Evolutionary conservation across 2,329 filamentous ascomycete species (phyloP).

Genomic region (Neophaeococcomyces aloes): DNA sequence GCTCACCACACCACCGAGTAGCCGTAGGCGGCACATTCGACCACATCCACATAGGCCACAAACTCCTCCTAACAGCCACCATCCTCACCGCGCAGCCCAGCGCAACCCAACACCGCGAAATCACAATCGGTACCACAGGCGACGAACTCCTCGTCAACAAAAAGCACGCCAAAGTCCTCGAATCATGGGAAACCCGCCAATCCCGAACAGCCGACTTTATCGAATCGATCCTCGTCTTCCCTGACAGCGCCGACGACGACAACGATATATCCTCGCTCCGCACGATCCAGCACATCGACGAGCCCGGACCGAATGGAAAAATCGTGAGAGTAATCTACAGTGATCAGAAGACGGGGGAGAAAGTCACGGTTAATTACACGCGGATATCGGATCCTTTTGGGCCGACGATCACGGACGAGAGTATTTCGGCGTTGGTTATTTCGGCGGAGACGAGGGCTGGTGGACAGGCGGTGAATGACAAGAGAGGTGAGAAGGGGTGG

Average conservation of each 20-base stretch:
- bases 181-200: slow-evolving; percentile 69
- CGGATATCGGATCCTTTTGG: slow-evolving; percentile 82
- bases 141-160: slow-evolving; percentile 81
- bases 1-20: slow-evolving; percentile 48
- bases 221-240: slow-evolving; percentile 49
- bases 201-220: slow-evolving; percentile 62
- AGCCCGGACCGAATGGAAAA: slow-evolving; percentile 31
- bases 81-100: slow-evolving; percentile 54
- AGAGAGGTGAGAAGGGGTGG: slow-evolving; percentile 67
- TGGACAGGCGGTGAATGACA: slow-evolving; percentile 76
- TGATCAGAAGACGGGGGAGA: slow-evolving; percentile 32
- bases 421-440: slow-evolving; percentile 70
- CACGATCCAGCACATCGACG: slow-evolving; percentile 25
- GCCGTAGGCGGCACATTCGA: slow-evolving; percentile 93
- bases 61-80: slow-evolving; percentile 85
- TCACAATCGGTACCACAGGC: slow-evolving; percentile 80
- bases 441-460: slow-evolving; percentile 80
- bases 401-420: slow-evolving; percentile 73
- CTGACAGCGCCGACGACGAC: too few species aligned
- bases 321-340: slow-evolving; percentile 25
- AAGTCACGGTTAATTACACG: slow-evolving; percentile 64
- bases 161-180: slow-evolving; percentile 69
- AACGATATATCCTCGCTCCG: slow-evolving; percentile 29
- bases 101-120: slow-evolving; percentile 31
- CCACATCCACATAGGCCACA: slow-evolving; percentile 89